A percentile compares a stretch with the other conserved stretches of the same genome.
These are phyloP conservation scores for Alnus glutinosa DNA, from an alignment of 306 rosid species.

Conservation along the genomic window DNA sequence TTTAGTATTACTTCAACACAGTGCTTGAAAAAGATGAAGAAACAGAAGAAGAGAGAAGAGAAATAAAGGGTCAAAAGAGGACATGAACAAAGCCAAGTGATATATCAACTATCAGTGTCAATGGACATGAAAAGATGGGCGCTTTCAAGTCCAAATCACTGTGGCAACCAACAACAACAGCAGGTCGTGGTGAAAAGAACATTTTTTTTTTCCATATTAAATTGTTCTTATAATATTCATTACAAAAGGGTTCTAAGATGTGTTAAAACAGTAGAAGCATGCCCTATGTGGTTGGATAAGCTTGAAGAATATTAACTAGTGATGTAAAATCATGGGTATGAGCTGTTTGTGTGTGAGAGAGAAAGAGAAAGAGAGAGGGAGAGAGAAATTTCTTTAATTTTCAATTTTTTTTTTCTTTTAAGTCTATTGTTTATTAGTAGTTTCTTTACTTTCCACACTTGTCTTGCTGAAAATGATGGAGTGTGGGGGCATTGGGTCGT, in stretches of 20 bases:
- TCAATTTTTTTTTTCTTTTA: not conserved
- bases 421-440: slow-evolving; percentile 1
- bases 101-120: slow-evolving; percentile 98
- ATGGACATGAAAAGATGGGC: slow-evolving; percentile 99
- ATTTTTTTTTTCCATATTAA: slow-evolving; percentile 7
- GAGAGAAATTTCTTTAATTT: slow-evolving; percentile 6
- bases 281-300: slow-evolving; percentile 42
- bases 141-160: slow-evolving; percentile 98
- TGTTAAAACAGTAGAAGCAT: slow-evolving; percentile 19
- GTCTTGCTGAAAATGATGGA: slow-evolving; percentile 57
- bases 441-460: slow-evolving; percentile 36
- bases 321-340: slow-evolving; percentile 73
- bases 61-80: slow-evolving; percentile 67
- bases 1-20: slow-evolving; percentile 33
- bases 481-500: slow-evolving; percentile 45
- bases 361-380: slow-evolving; percentile 7
- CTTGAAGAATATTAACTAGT: slow-evolving; percentile 50
- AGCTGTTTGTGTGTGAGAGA: slow-evolving; percentile 18
- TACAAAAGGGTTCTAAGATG: slow-evolving; percentile 5
- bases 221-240: not conserved
- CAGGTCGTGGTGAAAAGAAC: slow-evolving; percentile 65
- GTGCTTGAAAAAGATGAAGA: slow-evolving; percentile 56
- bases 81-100: slow-evolving; percentile 69
- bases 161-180: slow-evolving; percentile 91
- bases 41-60: slow-evolving; percentile 32